Base-by-base conservation (phyloP, 768 basidiomycete species). In the Pleurotus citrinopileatus region DNA sequence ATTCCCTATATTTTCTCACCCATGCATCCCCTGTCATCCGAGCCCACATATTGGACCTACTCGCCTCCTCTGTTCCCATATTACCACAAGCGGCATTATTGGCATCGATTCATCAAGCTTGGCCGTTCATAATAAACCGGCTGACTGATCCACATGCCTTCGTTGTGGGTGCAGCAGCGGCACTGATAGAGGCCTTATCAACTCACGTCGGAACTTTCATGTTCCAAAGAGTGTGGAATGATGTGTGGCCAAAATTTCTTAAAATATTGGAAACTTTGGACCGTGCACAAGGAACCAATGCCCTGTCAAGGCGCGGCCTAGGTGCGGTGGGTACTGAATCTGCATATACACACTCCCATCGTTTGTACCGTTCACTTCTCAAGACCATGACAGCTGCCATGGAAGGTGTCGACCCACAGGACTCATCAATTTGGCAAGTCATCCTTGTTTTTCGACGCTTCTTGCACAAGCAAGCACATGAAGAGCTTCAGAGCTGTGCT, bases 81-180 rank as follows among this genome's bases (percentile, higher is more conserved):
- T 74, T 86, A 19, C 79, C 79, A 0, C 86, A 87, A 61, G 81
- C 85, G 10, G 82, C 87, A 13, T 78, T 98, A 15, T 79, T 98
- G 36, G 90, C 94, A 2, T 79, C 89, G 3, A 81, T 98, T 29
- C 91, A 98, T 67, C 79, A 81, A 19, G 88, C 91, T 1, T 99
- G 97, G 97, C 92, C 93, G n/a, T 91, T 87, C 67, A 83, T 99
- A 60, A 70, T 98, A 53, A 93, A 93, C 60, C 81, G 96, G 6
- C 75, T 98, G 10, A 65, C 67, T 12, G 91, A 94, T 62, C 40
- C 75, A 0, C 89, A 94, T 63, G 72, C 84, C 0, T 94, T 84
- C 60, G 93, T 98, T 25, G 81, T 94, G 57, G 80, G 81, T 52
- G 87, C 89, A 20, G 86, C 92, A 0, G 85, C 88, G 1, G 71